Evolutionary conservation across 1,139 yeast species (phyloP).

Genomic region (Kodamaea fungicola): DNA sequence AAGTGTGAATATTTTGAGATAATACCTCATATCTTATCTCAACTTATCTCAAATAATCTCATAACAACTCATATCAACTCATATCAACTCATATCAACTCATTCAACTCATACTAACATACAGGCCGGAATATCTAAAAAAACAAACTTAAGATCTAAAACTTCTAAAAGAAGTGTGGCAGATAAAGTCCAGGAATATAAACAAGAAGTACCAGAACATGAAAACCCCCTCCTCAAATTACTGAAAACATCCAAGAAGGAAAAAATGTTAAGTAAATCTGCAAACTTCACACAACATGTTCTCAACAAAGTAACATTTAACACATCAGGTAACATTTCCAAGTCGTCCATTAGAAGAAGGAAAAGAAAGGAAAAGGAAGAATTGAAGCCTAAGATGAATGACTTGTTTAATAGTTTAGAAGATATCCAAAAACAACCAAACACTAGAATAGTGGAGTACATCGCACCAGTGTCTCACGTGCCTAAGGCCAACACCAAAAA

Average conservation of each 20-base stretch:
- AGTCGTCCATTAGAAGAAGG: constrained; percentile 62
- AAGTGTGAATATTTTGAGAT: too few relatives aligned
- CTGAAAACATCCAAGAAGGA: constrained; percentile 54
- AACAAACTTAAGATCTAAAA: constrained; percentile 34
- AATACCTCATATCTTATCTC: too few relatives aligned
- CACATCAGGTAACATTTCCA: constrained; percentile 48
- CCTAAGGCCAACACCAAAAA: constrained; percentile 59
- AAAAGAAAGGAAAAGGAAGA: constrained; percentile 62
- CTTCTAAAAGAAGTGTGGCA: constrained; percentile 20
- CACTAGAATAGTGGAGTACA: constrained; percentile 11
- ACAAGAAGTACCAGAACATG: constrained; percentile 22
- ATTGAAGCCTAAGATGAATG: constrained; percentile 64
- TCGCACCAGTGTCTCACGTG: constrained; percentile 25
- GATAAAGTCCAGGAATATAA: constrained; percentile 27
- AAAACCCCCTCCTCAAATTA: constrained; percentile 54
- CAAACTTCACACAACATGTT: constrained; percentile 26
- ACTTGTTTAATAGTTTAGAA: constrained; percentile 52
- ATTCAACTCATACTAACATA: constrained; percentile 14
- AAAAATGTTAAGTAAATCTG: constrained; percentile 39
- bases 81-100: too few relatives aligned
- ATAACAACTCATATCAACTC: too few relatives aligned
- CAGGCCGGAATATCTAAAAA: constrained; percentile 38
- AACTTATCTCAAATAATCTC: too few relatives aligned
- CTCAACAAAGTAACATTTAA: constrained; percentile 28
- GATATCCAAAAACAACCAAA: constrained; percentile 19